Evolutionary conservation across 768 basidiomycete genomes (phyloP), one percentile per base, ranked within the genome.

Genomic region (Mycena maculata): DNA sequence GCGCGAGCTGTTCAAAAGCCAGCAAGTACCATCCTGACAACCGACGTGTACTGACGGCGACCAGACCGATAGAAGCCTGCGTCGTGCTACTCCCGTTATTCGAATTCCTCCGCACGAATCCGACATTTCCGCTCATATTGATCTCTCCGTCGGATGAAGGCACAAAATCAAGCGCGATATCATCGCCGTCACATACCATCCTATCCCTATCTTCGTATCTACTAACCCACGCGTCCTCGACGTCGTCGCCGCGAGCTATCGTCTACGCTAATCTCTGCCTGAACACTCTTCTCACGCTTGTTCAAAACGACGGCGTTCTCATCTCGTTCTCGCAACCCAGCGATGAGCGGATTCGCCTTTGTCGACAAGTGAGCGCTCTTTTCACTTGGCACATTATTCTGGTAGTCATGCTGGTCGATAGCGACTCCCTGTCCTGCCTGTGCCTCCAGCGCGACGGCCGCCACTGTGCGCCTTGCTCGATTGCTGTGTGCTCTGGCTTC

Each of bases 401-500:
- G 47, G 60, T 57, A 58, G 38, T 36, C 18, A 25, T 49, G 12
- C 41, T 55, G 33, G 12, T 52, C 31, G 27, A 41, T 48, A 88
- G 90, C 84, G 86, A 64, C 58, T 83, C 27, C 91, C 91, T 13
- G 72, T 81, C 16, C 78, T 91, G 42, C 84, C 89, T 1, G 60
- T 75, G 13, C 72, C 81, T 10, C 72, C 75, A 1, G 60, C 80
- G 6, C 77, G 80, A 11, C 79, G 84, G 54, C 80, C 87, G 1
- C 84, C 85, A 1, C 67, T 90, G 27, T 88, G 88, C 70, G 85
- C 88, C 4, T 60, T 92, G 25, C 72, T 92, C n/a, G 90, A 92
- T 73, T 90, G 88, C 62, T 89, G 87, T 69, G 81, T 89, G 8
- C 79, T 92, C 16, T 92, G 90, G 89, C 75, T 91, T 28, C 86